Conservation (phyloP, 257 asterid genomes). For the Gardenia jasminoides region DNA sequence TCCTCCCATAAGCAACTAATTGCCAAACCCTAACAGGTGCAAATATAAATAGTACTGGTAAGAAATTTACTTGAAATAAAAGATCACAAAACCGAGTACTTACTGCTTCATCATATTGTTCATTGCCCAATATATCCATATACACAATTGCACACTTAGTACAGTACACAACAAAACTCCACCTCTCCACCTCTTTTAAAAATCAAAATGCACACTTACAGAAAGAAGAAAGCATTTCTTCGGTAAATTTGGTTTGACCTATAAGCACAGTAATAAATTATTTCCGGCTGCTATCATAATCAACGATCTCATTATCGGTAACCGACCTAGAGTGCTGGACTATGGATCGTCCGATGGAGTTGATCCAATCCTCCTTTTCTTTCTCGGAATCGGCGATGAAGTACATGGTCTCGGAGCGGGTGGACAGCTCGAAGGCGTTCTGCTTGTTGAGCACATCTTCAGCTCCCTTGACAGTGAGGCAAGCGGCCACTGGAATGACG, state of each 20-base stretch:
- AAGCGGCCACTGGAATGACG: slow-evolving; percentile 65
- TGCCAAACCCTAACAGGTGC: background rate
- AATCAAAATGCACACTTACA: background rate
- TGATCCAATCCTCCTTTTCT: slow-evolving; percentile 96
- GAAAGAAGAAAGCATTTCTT: background rate
- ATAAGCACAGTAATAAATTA: background rate
- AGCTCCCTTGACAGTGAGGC: slow-evolving; percentile 92
- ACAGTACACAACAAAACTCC: slow-evolving; percentile 2
- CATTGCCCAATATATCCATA: background rate
- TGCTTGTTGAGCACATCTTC: slow-evolving; percentile 82
- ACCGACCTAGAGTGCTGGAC: slow-evolving; percentile 93
- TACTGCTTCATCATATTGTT: background rate
- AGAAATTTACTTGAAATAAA: background rate
- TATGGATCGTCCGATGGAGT: slow-evolving; percentile 82
- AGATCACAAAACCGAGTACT: background rate
- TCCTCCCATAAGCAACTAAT: background rate
- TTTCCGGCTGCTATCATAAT: slow-evolving; percentile 45
- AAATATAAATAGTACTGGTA: background rate
- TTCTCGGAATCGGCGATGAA: slow-evolving; percentile 87
- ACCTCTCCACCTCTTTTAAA: background rate
- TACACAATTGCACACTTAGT: slow-evolving; percentile 10
- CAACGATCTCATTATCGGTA: slow-evolving; percentile 72
- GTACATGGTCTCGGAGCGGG: slow-evolving; percentile 77
- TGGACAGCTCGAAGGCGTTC: slow-evolving; percentile 81
- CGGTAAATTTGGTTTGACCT: background rate